Conservation (phyloP, 768 basidiomycete species). For the Termitomyces sp. region DNA sequence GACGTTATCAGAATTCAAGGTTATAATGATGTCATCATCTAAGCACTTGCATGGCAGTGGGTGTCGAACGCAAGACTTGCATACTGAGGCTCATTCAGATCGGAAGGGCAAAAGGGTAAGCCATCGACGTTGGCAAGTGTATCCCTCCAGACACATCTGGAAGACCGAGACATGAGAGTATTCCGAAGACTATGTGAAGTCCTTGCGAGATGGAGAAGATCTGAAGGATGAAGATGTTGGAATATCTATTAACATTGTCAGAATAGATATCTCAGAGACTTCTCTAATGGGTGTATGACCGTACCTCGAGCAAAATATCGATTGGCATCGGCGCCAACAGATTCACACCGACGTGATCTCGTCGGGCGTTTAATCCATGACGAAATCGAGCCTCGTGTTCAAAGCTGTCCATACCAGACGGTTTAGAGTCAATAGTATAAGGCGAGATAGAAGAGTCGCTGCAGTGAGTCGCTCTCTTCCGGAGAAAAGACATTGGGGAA, state of each 20-base stretch:
- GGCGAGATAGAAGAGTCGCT: background rate
- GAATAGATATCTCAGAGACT: background rate
- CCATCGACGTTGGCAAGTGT: conserved; percentile 24
- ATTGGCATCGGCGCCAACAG: conserved; percentile 15
- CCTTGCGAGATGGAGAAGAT: conserved; percentile 38
- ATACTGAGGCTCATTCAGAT: conserved; percentile 37
- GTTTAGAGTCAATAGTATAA: background rate
- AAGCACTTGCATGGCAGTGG: conserved; percentile 20
- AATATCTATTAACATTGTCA: conserved; percentile 30
- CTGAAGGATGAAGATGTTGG: conserved; percentile 31
- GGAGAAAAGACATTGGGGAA: conserved; percentile 1
- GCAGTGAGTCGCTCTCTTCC: background rate
- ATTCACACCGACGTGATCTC: background rate
- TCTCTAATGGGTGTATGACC: background rate
- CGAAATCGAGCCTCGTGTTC: background rate
- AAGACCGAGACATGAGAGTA: conserved; percentile 30
- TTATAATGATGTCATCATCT: background rate
- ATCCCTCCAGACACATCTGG: conserved; percentile 30
- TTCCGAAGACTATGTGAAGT: conserved; percentile 35
- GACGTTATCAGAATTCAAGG: background rate
- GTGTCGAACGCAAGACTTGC: conserved; percentile 33
- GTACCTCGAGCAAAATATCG: conserved; percentile 24
- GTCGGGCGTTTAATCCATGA: background rate
- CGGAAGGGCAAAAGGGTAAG: conserved; percentile 35
- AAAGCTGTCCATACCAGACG: background rate